Conservation (phyloP, 2,329 filamentous ascomycete species). For the Penicillium sp. region DNA sequence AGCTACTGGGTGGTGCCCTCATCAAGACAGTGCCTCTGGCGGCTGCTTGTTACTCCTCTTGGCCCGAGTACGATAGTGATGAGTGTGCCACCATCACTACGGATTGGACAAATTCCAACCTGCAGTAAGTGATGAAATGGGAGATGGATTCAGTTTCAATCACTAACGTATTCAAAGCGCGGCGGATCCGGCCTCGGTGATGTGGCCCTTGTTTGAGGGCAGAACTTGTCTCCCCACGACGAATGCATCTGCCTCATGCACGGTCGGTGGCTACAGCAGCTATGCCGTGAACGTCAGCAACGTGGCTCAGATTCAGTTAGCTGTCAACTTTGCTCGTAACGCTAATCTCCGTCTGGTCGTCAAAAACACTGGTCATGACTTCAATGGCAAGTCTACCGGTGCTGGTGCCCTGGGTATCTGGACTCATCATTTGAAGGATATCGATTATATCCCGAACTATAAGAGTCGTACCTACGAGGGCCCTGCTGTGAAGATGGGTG, state of each 20-base stretch:
- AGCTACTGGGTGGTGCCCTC: constrained; percentile 21
- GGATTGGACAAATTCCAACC: constrained; percentile 25
- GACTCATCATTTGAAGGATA: constrained; percentile 50
- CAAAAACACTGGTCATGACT: constrained; percentile 51
- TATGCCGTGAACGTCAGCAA: constrained; percentile 38
- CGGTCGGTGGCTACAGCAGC: constrained; percentile 30
- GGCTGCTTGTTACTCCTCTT: constrained; percentile 25
- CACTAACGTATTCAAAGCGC: constrained; percentile 8
- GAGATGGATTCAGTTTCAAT: not conserved
- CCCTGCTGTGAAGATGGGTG: constrained; percentile 52
- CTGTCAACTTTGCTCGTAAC: constrained; percentile 27
- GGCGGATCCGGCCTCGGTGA: constrained; percentile 24
- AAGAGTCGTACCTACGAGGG: constrained; percentile 46
- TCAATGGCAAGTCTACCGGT: constrained; percentile 48
- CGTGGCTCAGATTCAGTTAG: constrained; percentile 36
- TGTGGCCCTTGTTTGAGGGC: constrained; percentile 30
- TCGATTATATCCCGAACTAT: constrained; percentile 42
- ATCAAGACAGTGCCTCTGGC: constrained; percentile 29
- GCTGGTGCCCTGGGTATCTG: constrained; percentile 49
- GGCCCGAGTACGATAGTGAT: constrained; percentile 22
- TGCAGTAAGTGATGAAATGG: constrained; percentile 21
- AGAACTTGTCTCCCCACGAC: constrained; percentile 25
- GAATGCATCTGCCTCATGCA: constrained; percentile 27
- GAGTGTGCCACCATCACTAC: constrained; percentile 19
- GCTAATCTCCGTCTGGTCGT: constrained; percentile 36